Base-by-base conservation (phyloP, 768 basidiomycete species). In the Piloderma croceum region DNA sequence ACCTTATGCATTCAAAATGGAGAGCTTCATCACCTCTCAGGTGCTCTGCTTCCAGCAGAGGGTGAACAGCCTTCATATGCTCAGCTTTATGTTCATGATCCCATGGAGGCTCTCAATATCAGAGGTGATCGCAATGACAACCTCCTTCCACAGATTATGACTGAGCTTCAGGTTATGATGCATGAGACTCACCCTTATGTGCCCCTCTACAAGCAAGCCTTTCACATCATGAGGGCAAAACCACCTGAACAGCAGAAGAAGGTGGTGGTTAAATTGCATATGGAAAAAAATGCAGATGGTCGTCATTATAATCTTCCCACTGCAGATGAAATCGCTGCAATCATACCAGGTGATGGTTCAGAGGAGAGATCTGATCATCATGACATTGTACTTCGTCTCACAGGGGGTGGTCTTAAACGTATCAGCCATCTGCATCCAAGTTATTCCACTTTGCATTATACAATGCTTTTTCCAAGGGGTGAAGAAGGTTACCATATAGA, bases 251-350 rank as follows among this genome's bases (percentile, higher is more conserved):
- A 41, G 29, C 15, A 11, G 15, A 31, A 31, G 29, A 11, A 15
- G 15, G 29, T 31, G 11, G n/a, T n/a, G n/a, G n/a, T n/a, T n/a
- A n/a, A n/a, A n/a, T n/a, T n/a, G n/a, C n/a, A n/a, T n/a, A n/a
- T n/a, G n/a, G n/a, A 44, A 0, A 35, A 22, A 0, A 36, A 27
- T 24, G n/a, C n/a, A n/a, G 69, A 73, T 54, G 49, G 34, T 0
- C 49, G 65, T 5, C 39, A 58, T 10, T 72, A 76, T 38, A 75
- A 76, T 46, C 43, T 68, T 0, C 73, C 73, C 2, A 67, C 63
- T 34, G 56, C 61, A 1, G 50, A 63, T 42, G 69, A 73, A 35
- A 56, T 76, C 41, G 68, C 68, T 29, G 61, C 65, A 0, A 58
- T 76, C 27, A 25, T 74, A 19, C 65, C 68, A 38, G 62, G 56